Evolutionary conservation across 164 flowering plant species (phyloP), one percentile per base, ranked within the genome.

Genomic region (Dillenia turbinata): DNA sequence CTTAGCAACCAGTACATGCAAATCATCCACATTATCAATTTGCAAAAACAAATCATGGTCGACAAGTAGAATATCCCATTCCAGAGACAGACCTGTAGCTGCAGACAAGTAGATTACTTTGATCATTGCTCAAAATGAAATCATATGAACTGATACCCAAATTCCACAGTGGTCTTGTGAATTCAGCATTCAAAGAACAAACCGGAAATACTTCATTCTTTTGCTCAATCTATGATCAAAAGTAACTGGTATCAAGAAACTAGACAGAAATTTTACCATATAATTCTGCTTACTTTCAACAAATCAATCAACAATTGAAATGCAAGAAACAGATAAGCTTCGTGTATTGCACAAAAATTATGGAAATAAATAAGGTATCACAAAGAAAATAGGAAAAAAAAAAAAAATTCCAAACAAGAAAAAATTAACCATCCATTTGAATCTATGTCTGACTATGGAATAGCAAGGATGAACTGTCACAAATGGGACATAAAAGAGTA

Each of bases 61-160:
- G 22, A 11, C 24, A 52, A 56, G 44, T 19, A 19, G 22, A 19
- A 19, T 1, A 19, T 19, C 22, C 1, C 1, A 1, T 52, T 64
- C 65, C 22, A 60, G 59, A 46, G 44, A 61, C 2, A 63, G 54
- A 94, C 99, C 99, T 91, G 81, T 86, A 94, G 71, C 75, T 81
- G 80, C 96, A 94, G 60, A 86, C 89, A 80, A 94, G 74, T 48
- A 80, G 73, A 60, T 68, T 76, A 19, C 66, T 72, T 44, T 76
- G 63, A 15, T 68, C 75, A 56, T 67, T 49, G 16, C 69, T 71
- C 67, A 56, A 63, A 66, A 94, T 52, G 65, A 94, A 69, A 52
- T 87, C 97, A 77, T 89, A 94, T 10, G 99, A 87, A 67, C 71
- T 85, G 47, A 74, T 70, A 49, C 99, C 99, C 73, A 91, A 94